A percentile compares a stretch with the other conserved stretches of the same genome.
phyloP scores from a whole-genome alignment of 2,329 filamentous ascomycete genomes.

The Mariannaea sp. region DNA sequence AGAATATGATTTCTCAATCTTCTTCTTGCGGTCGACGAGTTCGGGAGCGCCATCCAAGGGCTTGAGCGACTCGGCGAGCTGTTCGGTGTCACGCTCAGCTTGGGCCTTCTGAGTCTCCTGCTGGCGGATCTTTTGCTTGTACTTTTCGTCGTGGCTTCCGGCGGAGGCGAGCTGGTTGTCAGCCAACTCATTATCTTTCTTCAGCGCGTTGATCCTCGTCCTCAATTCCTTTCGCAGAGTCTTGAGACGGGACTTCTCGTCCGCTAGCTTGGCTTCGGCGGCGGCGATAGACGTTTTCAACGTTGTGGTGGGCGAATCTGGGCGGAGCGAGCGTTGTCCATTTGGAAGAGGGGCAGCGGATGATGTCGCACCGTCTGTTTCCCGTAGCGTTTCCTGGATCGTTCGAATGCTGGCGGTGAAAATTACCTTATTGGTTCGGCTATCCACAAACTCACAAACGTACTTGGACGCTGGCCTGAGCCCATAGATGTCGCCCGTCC shows the following conservation, averaged over 20 bases:
- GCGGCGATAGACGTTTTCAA: slow-evolving; percentile 76
- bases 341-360: slow-evolving; percentile 45
- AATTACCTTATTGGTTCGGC: slow-evolving; percentile 66
- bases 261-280: slow-evolving; percentile 70
- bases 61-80: slow-evolving; percentile 63
- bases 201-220: slow-evolving; percentile 66
- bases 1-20: slow-evolving; percentile 57
- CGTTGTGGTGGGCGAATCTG: slow-evolving; percentile 77
- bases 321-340: slow-evolving; percentile 66
- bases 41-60: slow-evolving; percentile 68
- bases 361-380: slow-evolving; percentile 39
- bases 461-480: slow-evolving; percentile 76
- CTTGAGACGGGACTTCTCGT: slow-evolving; percentile 72
- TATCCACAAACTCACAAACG: slow-evolving; percentile 77
- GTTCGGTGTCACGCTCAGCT: slow-evolving; percentile 59
- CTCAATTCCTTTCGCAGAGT: slow-evolving; percentile 76
- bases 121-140: slow-evolving; percentile 75
- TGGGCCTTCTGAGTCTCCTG: slow-evolving; percentile 75
- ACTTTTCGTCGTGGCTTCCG: slow-evolving; percentile 76
- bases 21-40: slow-evolving; percentile 61
- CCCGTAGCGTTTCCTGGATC: slow-evolving; percentile 50
- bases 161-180: slow-evolving; percentile 68
- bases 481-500: slow-evolving; percentile 73
- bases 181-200: slow-evolving; percentile 75
- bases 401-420: slow-evolving; percentile 76